These are phyloP conservation scores for Fomitiporia mediterranea DNA, from an alignment of 1,284 basidiomycete genomes.

Conservation along the genomic window DNA sequence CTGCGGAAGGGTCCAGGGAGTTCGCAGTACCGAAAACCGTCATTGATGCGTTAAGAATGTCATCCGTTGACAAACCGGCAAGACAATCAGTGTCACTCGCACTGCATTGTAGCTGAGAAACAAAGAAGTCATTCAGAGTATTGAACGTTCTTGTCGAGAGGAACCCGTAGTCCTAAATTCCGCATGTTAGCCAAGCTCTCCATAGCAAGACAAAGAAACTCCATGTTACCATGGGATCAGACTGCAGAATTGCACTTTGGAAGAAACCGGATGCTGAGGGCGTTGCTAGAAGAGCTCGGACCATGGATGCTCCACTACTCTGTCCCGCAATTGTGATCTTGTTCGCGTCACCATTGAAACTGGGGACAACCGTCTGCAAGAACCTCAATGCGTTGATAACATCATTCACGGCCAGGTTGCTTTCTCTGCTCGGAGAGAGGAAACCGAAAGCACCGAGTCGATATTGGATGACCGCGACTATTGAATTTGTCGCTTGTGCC, in stretches of 20 bases:
- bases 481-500: slow-evolving; percentile 65
- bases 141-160: slow-evolving; percentile 50
- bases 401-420: slow-evolving; percentile 72
- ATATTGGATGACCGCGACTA: slow-evolving; percentile 85
- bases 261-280: slow-evolving; percentile 66
- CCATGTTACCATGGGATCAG: slow-evolving; percentile 15
- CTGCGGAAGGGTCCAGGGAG: slow-evolving; percentile 48
- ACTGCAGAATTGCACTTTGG: slow-evolving; percentile 68
- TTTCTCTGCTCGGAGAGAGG: slow-evolving; percentile 59
- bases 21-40: slow-evolving; percentile 38
- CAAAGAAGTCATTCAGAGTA: slow-evolving; percentile 51
- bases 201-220: too few relatives aligned
- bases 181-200: too few relatives aligned
- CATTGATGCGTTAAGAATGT: slow-evolving; percentile 49
- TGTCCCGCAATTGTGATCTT: slow-evolving; percentile 85
- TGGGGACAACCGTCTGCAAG: slow-evolving; percentile 53
- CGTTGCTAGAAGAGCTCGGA: slow-evolving; percentile 67
- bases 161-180: slow-evolving; percentile 67
- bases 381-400: slow-evolving; percentile 65
- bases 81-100: slow-evolving; percentile 47
- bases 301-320: slow-evolving; percentile 78
- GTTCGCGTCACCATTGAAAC: slow-evolving; percentile 63
- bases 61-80: slow-evolving; percentile 41
- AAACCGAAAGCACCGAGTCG: slow-evolving; percentile 80
- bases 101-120: slow-evolving; percentile 43